These are phyloP conservation scores for Malus asiatica DNA, from an alignment of 306 rosid species.

Conservation along the genomic window DNA sequence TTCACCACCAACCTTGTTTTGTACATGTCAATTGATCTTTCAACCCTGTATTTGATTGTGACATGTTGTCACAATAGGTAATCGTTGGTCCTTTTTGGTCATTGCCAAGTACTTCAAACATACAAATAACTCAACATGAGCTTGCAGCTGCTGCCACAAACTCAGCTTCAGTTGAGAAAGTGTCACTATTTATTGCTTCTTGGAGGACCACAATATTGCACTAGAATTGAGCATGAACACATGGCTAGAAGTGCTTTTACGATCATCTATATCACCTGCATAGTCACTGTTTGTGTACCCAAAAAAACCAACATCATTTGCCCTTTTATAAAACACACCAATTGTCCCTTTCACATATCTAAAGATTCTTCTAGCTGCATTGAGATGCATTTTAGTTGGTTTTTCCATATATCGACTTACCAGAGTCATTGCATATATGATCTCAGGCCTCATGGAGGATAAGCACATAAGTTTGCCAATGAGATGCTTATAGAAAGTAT, in stretches of 20 bases:
- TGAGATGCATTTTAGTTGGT: neutral
- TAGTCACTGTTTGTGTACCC: too few species aligned
- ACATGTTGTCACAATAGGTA: neutral
- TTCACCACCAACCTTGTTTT: too few species aligned
- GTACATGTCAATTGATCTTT: too few species aligned
- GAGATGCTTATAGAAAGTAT: neutral
- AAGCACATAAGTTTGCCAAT: too few species aligned
- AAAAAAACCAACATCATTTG: too few species aligned
- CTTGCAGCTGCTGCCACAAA: neutral
- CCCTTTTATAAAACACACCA: too few species aligned
- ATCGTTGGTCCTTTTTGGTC: neutral
- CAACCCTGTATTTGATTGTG: too few species aligned
- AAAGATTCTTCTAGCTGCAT: neutral
- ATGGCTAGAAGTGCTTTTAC: neutral
- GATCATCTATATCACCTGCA: too few species aligned
- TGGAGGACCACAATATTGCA: neutral
- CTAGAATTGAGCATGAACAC: neutral
- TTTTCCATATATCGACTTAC: too few species aligned
- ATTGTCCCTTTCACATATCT: too few species aligned
- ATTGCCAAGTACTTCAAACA: too few species aligned
- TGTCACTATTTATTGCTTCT: neutral
- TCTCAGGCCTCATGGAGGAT: neutral
- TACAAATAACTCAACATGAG: neutral
- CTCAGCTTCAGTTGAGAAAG: neutral
- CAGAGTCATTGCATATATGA: neutral